phyloP scores from a whole-genome alignment of 345 rosid genomes.

The Psidium friedrichsthalianum region DNA sequence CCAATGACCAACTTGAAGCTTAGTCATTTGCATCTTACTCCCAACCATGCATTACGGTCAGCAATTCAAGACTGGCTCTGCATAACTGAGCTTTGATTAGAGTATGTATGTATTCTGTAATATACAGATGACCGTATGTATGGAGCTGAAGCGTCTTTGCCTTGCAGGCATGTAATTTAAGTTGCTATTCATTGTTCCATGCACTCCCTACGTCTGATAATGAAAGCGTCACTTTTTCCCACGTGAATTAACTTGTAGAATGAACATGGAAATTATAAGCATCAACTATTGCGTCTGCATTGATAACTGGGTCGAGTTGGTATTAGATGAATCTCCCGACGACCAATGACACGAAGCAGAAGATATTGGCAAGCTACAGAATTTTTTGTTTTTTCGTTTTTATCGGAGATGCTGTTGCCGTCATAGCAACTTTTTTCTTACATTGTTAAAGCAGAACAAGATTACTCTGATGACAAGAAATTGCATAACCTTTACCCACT shows the following conservation, averaged over 20 bases:
- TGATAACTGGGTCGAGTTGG: background rate
- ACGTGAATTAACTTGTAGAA: background rate
- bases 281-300: background rate
- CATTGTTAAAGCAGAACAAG: background rate
- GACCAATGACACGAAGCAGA: background rate
- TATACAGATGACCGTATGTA: background rate
- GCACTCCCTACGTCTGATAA: background rate
- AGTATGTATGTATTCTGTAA: background rate
- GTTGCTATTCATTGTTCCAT: background rate
- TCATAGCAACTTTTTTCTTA: background rate
- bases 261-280: background rate
- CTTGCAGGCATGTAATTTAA: background rate
- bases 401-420: background rate
- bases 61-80: constrained; percentile 84
- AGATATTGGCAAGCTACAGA: background rate
- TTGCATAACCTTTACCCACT: background rate
- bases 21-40: constrained; percentile 42
- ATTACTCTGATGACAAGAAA: background rate
- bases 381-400: background rate
- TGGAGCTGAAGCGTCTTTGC: background rate
- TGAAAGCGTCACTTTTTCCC: background rate
- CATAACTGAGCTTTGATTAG: constrained; percentile 15
- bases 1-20: constrained; percentile 68
- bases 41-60: constrained; percentile 44
- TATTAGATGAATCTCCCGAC: background rate